Base-by-base conservation (phyloP, 2,329 filamentous ascomycete species). In the Kalaharituber pfeilii region DNA sequence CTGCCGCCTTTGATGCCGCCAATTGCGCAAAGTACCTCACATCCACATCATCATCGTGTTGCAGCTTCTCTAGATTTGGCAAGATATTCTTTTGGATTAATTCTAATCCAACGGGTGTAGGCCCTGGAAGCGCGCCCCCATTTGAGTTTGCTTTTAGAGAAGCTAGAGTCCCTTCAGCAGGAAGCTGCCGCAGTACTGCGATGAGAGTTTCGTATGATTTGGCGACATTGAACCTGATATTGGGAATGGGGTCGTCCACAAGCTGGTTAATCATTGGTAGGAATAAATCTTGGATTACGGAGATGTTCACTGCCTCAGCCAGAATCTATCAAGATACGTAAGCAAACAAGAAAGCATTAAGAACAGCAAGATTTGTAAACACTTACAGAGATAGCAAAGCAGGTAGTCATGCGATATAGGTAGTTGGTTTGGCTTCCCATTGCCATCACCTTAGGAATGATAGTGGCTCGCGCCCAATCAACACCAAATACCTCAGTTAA, bases 341-440 rank as follows among this genome's bases (percentile, higher is more conserved):
- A 9, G 20, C n/a, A 2, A n/a, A 22, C 42, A 6, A 18, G 24
- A 15, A 49, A 5, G 26, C 44, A 15, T 7, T n/a, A 26, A 15
- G 5, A 50, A 20, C 15, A 26, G 13, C 22, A 22, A 11, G n/a
- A 13, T 11, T 9, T 47, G 36, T 18, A 45, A 33, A n/a, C 8
- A 77, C 85, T 75, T 77, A 98, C 91, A 64, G 87, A 89, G 62
- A 98, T 93, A 59, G 91, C 91, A 69, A 98, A 98, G 73, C 89
- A 96, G n/a, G 91, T 98, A 8, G 91, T 98, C 91, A 98, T 98
- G 68, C 91, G 80, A 77, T 98, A 98, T 52, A 98, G 82, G 69
- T 98, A 98, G 73, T 98, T 98, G 58, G 89, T 86, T 69, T 98
- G 91, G 67, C 86, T 85, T 57, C 91, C 91, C 91, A 98, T 96